Evolutionary conservation across 2,329 filamentous ascomycete genomes (phyloP), one percentile per base, ranked within the genome.

Genomic region (Aspergillus udagawae): DNA sequence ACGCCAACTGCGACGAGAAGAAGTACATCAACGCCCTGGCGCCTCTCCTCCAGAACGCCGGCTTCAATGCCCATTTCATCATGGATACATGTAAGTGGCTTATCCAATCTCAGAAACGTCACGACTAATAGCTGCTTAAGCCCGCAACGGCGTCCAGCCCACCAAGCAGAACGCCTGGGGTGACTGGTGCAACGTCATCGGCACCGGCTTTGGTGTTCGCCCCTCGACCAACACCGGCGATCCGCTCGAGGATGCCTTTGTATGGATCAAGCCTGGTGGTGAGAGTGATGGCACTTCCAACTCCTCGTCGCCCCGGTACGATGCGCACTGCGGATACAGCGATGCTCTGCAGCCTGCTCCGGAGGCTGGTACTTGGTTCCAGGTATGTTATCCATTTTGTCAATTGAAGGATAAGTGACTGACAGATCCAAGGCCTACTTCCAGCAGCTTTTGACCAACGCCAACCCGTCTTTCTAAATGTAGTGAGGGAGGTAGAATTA

Each of bases 261-360:
- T 88, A 55, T 89, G 86, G 86, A 76, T 88, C 64, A 89, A 89
- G 80, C 86, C 86, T 4, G 86, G 86, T 61, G 80, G 79, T 51
- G 80, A 82, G 69, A 77, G 75, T 54, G 80, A 82, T 56, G 80
- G 80, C 56, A 82, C 79, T 41, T 80, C 77, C 35, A 72, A 83
- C 65, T 76, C 73, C 41, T 72, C 65, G 29, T 78, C 83, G 7
- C 60, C 73, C 21, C 80, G 81, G 52, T 86, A 82, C 67, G 82
- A 85, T 66, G 72, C 72, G 51, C 75, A 82, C 71, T 86, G 84
- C 60, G 83, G 84, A 27, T 73, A 77, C 8, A 60, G 72, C 1
- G 80, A 82, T 63, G 74, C 86, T 1, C 74, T 88, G 44, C 70
- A 83, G 71, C 87, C 87, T 1, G 86, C 87, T 1, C 87, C 87